These are phyloP conservation scores for Trametes hirsuta DNA, from an alignment of 1,284 basidiomycete species.

Conservation along the genomic window DNA sequence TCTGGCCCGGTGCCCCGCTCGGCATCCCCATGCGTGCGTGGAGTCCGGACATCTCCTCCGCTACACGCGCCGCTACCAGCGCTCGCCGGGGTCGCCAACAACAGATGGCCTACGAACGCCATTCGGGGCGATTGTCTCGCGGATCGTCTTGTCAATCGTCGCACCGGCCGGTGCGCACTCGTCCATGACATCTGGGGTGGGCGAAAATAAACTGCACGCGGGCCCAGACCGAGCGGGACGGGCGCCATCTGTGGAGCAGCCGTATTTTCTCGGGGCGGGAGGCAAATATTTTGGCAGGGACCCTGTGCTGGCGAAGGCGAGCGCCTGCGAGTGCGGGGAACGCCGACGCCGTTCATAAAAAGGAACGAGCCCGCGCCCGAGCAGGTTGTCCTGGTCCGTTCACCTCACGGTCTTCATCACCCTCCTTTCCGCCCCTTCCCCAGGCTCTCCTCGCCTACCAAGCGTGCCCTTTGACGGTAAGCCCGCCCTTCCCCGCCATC, in stretches of 20 bases:
- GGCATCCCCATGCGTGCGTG: neutral
- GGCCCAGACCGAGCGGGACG: too few species aligned
- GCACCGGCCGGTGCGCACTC: neutral
- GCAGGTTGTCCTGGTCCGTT: constrained; percentile 25
- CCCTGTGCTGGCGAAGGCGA: neutral
- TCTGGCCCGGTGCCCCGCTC: neutral
- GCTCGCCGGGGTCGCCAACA: neutral
- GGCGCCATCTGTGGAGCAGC: neutral
- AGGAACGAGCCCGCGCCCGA: constrained; percentile 13
- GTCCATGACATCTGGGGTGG: neutral
- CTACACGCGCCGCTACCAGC: too few species aligned
- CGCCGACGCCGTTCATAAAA: constrained; percentile 21
- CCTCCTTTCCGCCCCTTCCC: constrained; percentile 26
- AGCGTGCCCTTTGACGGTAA: constrained; percentile 36
- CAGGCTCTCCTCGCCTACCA: constrained; percentile 23
- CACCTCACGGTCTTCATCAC: constrained; percentile 30
- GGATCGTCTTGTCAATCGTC: neutral
- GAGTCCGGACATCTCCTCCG: neutral
- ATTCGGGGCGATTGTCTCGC: neutral
- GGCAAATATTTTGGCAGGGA: constrained; percentile 9
- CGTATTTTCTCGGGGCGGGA: neutral
- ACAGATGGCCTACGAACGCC: neutral
- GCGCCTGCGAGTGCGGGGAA: constrained; percentile 13
- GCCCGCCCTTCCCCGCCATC: constrained; percentile 14
- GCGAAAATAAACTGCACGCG: neutral